Evolutionary conservation across 495 filamentous ascomycete species (phyloP).

Genomic region (Penicillium crystallinum): DNA sequence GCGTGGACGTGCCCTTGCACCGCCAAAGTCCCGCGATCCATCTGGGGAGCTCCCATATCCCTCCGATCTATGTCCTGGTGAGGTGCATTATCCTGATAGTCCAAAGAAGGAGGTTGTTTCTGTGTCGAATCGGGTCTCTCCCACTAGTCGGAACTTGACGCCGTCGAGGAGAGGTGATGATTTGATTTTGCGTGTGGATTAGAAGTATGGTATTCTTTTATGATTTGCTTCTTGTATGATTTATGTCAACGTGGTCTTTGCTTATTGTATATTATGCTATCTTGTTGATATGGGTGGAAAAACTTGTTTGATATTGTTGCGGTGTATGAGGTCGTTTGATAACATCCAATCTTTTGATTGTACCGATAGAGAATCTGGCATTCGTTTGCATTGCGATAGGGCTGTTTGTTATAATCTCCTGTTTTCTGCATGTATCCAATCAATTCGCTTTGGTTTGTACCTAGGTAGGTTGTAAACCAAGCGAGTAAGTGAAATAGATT

Average conservation of each 20-base stretch:
- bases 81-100: conserved; percentile 17
- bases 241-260: not conserved
- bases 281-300: conserved; percentile 1
- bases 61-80: conserved; percentile 12
- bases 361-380: too few species aligned
- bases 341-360: too few species aligned
- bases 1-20: conserved; percentile 3
- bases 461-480: too few species aligned
- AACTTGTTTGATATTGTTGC: not conserved
- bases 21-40: not conserved
- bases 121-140: conserved; percentile 17
- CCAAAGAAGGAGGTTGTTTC: conserved; percentile 12
- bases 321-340: not conserved
- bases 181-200: conserved; percentile 38
- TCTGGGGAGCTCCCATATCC: conserved; percentile 19
- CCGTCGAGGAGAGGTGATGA: conserved; percentile 33
- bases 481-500: too few species aligned
- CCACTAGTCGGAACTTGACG: conserved; percentile 34
- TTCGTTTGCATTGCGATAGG: too few species aligned
- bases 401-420: too few species aligned
- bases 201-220: not conserved
- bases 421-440: too few species aligned
- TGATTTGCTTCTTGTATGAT: not conserved
- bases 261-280: not conserved
- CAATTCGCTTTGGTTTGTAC: too few species aligned